Evolutionary conservation across 768 basidiomycete species (phyloP), one percentile per base, ranked within the genome.

Genomic region (Tylopilus felleus): DNA sequence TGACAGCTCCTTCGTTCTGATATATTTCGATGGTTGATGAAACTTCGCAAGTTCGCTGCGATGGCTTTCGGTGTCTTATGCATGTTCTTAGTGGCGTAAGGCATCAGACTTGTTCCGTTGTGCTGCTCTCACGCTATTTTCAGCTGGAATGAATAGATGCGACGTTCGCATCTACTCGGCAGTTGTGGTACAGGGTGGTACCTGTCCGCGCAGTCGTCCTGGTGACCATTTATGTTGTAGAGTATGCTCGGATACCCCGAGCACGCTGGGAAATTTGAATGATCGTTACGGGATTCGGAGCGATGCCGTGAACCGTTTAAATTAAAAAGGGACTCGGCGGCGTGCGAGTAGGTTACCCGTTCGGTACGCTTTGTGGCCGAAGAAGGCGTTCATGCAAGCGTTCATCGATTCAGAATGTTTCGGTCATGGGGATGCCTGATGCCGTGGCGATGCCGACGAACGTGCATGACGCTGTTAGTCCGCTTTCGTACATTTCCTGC

Each of bases 41-140:
- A 41, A 52, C 44, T 58, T 70, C 60, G 57, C 50, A 71, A 95
- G 92, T 94, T 95, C 73, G 86, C 79, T 55, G 93, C 92, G 55
- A 95, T 96, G 93, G 82, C 82, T 45, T 81, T 96, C 69, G 93
- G 93, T 28, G 93, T 95, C 60, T 68, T 80, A 66, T 94, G 92
- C 77, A 96, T 96, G 93, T 86, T 92, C 70, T 69, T 89, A 66
- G 90, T 93, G 68, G 90, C 90, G 88, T 93, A 80, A 83, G 89
- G 82, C 60, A 47, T 65, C 47, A 50, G 21, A 56, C 19, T 23
- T 53, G 51, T 53, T 31, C 42, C 35, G 60, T 38, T 46, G 49
- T 52, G 46, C 47, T 50, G 52, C 28, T 65, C 60, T 65, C 58
- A 66, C 60, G 58, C 41, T 56, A 55, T 60, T 58, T 56, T 54